Evolutionary conservation across 306 rosid species (phyloP).

Genomic region (Citrullus colocynthis): DNA sequence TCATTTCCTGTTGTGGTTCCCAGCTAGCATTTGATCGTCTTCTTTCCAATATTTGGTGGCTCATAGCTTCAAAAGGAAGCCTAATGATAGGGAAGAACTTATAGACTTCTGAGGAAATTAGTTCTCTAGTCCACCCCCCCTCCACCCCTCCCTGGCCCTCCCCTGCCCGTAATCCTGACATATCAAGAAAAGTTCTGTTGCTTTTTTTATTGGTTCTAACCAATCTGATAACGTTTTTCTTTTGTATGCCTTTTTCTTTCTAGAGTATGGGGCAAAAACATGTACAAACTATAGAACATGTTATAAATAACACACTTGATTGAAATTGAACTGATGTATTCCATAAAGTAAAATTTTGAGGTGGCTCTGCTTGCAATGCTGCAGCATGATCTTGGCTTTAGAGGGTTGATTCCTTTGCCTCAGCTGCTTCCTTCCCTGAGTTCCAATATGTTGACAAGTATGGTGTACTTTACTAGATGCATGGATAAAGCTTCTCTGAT

Average conservation of each 20-base stretch:
- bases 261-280: neutral
- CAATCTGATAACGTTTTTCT: neutral
- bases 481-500: neutral
- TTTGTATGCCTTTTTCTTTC: neutral
- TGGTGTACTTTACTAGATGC: neutral
- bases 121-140: neutral
- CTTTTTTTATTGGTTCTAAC: neutral
- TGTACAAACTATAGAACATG: neutral
- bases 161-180: no score
- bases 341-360: neutral
- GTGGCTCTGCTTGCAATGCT: no score
- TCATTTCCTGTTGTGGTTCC: neutral
- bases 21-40: neutral
- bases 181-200: neutral
- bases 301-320: neutral
- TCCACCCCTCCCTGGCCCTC: neutral
- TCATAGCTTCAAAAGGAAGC: neutral
- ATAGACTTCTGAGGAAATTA: neutral
- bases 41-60: neutral
- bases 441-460: no score
- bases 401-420: no score
- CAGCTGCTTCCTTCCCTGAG: no score
- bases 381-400: no score
- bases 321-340: neutral
- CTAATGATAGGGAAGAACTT: neutral